Evolutionary conservation across 129 eudicot genomes (phyloP).

Genomic region (sunflower (Helianthus annuus)): DNA sequence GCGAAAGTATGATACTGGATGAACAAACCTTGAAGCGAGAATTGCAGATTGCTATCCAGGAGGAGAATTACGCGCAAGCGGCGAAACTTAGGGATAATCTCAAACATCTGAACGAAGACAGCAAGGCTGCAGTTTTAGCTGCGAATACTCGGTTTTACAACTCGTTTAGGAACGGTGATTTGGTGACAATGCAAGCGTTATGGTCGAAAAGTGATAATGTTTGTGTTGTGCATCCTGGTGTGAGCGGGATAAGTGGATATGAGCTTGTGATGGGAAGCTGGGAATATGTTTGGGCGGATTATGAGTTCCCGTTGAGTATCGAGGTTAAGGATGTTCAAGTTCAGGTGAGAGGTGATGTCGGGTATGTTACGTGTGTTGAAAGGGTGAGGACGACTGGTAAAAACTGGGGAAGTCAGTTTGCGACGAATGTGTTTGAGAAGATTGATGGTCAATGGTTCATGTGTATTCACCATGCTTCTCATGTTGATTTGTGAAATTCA

Average conservation of each 20-base stretch:
- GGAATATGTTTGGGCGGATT: conserved; percentile 97
- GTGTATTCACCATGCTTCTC: conserved; percentile 19
- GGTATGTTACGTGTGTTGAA: conserved; percentile 85
- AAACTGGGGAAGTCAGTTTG: conserved; percentile 44
- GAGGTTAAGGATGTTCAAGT: conserved; percentile 82
- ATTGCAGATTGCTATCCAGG: conserved; percentile 64
- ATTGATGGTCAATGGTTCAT: conserved; percentile 19
- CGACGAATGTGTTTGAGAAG: conserved; percentile 19
- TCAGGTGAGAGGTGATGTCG: conserved; percentile 73
- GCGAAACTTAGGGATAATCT: conserved; percentile 86
- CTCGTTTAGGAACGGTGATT: conserved; percentile 78
- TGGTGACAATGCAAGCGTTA: conserved; percentile 79
- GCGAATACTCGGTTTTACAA: conserved; percentile 89
- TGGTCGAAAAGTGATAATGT: conserved; percentile 84
- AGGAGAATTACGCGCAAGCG: conserved; percentile 85
- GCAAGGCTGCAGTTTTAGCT: conserved; percentile 89
- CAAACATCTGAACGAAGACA: conserved; percentile 69
- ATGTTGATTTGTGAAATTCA: conserved; percentile 9
- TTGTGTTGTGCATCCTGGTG: conserved; percentile 95
- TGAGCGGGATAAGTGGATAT: conserved; percentile 85
- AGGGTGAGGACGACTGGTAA: conserved; percentile 85
- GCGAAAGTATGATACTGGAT: conserved; percentile 61
- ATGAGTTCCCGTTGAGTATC: conserved; percentile 80
- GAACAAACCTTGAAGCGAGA: conserved; percentile 78
- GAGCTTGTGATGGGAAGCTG: conserved; percentile 97